Evolutionary conservation across 192 early-diverging fungal genomes (phyloP).

Genomic region (Coemansia sp.): DNA sequence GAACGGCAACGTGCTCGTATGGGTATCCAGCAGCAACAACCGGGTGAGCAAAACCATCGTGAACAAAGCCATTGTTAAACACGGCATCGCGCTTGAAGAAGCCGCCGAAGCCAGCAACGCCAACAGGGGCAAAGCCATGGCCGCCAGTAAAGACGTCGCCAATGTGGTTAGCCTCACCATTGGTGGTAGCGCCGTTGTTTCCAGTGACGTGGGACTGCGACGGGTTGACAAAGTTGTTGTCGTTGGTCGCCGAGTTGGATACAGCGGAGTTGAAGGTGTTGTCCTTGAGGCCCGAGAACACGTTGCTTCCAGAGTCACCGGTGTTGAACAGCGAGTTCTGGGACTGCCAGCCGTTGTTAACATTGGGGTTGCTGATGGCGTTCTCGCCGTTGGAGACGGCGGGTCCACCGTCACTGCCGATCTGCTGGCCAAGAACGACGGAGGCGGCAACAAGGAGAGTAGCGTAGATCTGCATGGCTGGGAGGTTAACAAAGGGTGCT

Average conservation of each 20-base stretch:
- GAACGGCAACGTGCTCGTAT: neutral
- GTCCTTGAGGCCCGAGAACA: constrained; percentile 17
- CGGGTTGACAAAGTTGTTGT: constrained; percentile 20
- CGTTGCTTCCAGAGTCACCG: constrained; percentile 27
- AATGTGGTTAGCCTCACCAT: constrained; percentile 9
- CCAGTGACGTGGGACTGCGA: constrained; percentile 6
- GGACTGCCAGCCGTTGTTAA: constrained; percentile 43
- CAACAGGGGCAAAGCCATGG: neutral
- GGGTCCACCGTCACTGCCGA: constrained; percentile 29
- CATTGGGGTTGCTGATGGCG: constrained; percentile 43
- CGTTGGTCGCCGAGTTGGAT: constrained; percentile 18
- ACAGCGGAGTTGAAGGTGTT: constrained; percentile 17
- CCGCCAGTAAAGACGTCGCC: constrained; percentile 2
- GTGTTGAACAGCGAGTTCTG: constrained; percentile 27
- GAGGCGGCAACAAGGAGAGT: constrained; percentile 49
- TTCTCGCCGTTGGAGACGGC: constrained; percentile 20
- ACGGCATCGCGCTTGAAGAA: constrained; percentile 4
- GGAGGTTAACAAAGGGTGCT: neutral
- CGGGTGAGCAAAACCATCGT: neutral
- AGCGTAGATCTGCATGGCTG: constrained; percentile 47
- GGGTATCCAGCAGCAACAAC: constrained; percentile 1
- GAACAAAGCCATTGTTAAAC: neutral
- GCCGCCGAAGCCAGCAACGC: neutral
- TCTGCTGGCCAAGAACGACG: constrained; percentile 47
- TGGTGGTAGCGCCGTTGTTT: constrained; percentile 11